Base-by-base conservation (phyloP, 805 yeast genomes). In the Candida michaelii region DNA sequence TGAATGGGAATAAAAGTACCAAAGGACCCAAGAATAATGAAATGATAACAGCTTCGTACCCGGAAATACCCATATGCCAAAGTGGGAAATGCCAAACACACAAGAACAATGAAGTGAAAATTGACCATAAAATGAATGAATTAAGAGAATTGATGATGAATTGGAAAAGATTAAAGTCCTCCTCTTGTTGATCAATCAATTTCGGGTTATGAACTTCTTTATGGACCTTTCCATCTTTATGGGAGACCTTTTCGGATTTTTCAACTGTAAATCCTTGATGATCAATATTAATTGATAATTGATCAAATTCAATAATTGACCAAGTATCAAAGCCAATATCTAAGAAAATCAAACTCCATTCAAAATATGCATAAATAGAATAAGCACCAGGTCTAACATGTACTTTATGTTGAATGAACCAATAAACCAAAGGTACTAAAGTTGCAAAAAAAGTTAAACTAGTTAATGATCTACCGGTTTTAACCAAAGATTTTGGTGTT, bases 61-160 rank as follows among this genome's bases (percentile, higher is more conserved):
- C 99, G 1, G 96, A 85, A 34, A 93, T 84, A 5, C 97, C 98
- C 97, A 93, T 89, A 59, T 85, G 79, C 99, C 99, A 93, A 48
- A 93, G 71, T 9, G 99, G 99, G 74, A 93, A 93, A 68, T 87
- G 88, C 99, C 99, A 93, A 39, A 93, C 82, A 56, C 93, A 82
- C 43, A 93, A 76, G 33, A 89, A 84, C 45, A 93, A 69, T 0
- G 96, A 79, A 3, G 98, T 85, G 32, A 80, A 49, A 16, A 82
- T 82, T 0, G 97, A 74, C 97, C 97, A 93, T 60, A 87, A 88
- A 43, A 88, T 72, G 58, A 80, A 83, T 3, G 91, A 74, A 58
- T 90, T 89, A 55, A 79, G 57, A 12, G 73, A 59, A 54, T 79
- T 75, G 35, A 71, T 58, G 2, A 70, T 17, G 30, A 79, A 63